phyloP scores from a whole-genome alignment of 1,284 basidiomycete genomes.

The Puccinia polysora region DNA sequence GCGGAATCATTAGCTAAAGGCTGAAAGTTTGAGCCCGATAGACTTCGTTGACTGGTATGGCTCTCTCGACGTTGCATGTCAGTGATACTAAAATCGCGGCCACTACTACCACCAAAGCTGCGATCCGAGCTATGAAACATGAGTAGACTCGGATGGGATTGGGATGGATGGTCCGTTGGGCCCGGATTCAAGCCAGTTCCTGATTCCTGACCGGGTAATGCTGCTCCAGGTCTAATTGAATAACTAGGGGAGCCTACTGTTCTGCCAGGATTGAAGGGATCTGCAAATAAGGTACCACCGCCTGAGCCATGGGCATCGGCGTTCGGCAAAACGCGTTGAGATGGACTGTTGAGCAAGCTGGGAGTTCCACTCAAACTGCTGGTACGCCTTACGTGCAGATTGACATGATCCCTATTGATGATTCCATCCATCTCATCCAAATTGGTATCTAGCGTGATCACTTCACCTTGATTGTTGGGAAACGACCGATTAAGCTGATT shows the following conservation, averaged over 20 bases:
- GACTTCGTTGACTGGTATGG: slow-evolving; percentile 17
- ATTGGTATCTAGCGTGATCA: slow-evolving; percentile 66
- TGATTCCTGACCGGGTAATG: background rate
- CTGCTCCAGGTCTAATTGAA: background rate
- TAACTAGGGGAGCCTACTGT: slow-evolving; percentile 25
- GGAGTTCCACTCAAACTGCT: slow-evolving; percentile 47
- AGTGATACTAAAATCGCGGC: background rate
- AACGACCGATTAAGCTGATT: slow-evolving; percentile 11
- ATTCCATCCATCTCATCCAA: slow-evolving; percentile 79
- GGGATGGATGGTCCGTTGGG: background rate
- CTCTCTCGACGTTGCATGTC: slow-evolving; percentile 8
- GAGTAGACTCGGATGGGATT: slow-evolving; percentile 1
- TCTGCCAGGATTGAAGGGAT: slow-evolving; percentile 41
- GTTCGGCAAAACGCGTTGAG: background rate
- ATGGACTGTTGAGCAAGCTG: slow-evolving; percentile 24
- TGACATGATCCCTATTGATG: slow-evolving; percentile 58
- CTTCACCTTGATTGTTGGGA: slow-evolving; percentile 18
- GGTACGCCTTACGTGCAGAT: slow-evolving; percentile 30
- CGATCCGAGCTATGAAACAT: slow-evolving; percentile 3
- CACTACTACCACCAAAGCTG: slow-evolving; percentile 6
- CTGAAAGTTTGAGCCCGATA: background rate
- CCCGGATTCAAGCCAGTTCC: background rate
- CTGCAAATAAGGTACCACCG: slow-evolving; percentile 40
- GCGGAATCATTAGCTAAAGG: background rate
- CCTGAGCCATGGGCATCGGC: background rate